A percentile compares a stretch with the other conserved stretches of the same genome.
These are phyloP conservation scores for Akanthomyces uredinophilus DNA, from an alignment of 2,329 filamentous ascomycete species.

Conservation along the genomic window DNA sequence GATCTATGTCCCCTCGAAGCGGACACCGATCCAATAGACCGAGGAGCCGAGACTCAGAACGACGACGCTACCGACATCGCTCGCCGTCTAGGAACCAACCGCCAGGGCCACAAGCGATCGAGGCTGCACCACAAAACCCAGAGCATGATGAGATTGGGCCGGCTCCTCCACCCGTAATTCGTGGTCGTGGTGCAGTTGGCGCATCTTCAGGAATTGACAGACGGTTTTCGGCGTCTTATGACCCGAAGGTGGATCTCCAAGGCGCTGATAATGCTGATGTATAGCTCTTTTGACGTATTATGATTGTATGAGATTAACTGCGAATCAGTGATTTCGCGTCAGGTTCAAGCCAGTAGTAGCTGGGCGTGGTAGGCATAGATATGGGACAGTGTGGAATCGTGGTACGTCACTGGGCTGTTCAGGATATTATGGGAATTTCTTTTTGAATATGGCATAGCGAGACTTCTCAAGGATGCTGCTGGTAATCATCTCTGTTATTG, in stretches of 20 bases:
- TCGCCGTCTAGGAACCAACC: not conserved
- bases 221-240: slow-evolving; percentile 67
- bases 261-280: slow-evolving; percentile 38
- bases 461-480: not conserved
- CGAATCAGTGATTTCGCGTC: not conserved
- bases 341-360: no score
- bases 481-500: not conserved
- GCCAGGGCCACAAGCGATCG: not conserved
- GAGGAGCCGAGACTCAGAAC: not conserved
- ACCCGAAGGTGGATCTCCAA: slow-evolving; percentile 52
- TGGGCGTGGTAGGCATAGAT: not conserved
- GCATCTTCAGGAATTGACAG: slow-evolving; percentile 67
- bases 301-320: not conserved
- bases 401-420: not conserved
- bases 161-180: slow-evolving; percentile 50
- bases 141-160: slow-evolving; percentile 74
- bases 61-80: slow-evolving; percentile 7
- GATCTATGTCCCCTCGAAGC: slow-evolving; percentile 4
- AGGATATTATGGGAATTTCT: not conserved
- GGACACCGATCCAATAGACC: not conserved
- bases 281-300: not conserved
- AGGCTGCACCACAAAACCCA: slow-evolving; percentile 56
- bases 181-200: slow-evolving; percentile 64
- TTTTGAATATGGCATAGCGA: not conserved
- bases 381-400: not conserved